Base-by-base conservation (phyloP, 2,329 filamentous ascomycete species). In the Trichoderma semiorbis region DNA sequence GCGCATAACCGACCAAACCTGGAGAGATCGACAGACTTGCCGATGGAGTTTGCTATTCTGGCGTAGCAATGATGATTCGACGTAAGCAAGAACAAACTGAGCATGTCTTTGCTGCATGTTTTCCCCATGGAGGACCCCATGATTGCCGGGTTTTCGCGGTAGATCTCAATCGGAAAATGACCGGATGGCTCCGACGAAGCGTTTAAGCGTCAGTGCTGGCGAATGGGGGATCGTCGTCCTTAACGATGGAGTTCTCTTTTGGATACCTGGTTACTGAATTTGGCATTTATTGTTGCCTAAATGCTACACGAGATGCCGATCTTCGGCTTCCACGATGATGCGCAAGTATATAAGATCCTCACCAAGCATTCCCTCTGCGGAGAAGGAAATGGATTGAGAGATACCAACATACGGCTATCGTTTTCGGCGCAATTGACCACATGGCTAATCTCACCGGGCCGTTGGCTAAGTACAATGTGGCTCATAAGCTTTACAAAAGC, bases 401-500 rank as follows among this genome's bases (percentile, higher is more conserved):
- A 7, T 36, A 18, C 24, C 50, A 10, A 8, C 26, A 7, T 10
- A 58, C 18, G 2, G 8, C 34, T 6, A 3, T 26, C 12, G 6
- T 50, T 34, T 8, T 50, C 34, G 3, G 24, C 21, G 26, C 53
- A n/a, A 50, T 60, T 5, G 18, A 43, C 55, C 24, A 4, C 66
- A 70, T 70, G 69, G 61, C 28, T 3, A 39, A 24, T 18, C 26
- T 64, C 14, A 66, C 39, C 11, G 62, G 39, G 8, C 36, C 30
- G 14, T n/a, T 74, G 65, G 71, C 62, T 58, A 74, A 70, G 28
- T 55, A 74, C 67, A 76, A 77, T 67, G 81, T 89, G 12, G 85
- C 86, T 70, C 84, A 88, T 77, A 83, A 82, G 74, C 79, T 88
- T 6, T 82, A 89, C 81, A 90, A 90, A 81, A 79, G 82, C 21